Base-by-base conservation (phyloP, 2,329 filamentous ascomycete species). In the Aspergillus vadensis region DNA sequence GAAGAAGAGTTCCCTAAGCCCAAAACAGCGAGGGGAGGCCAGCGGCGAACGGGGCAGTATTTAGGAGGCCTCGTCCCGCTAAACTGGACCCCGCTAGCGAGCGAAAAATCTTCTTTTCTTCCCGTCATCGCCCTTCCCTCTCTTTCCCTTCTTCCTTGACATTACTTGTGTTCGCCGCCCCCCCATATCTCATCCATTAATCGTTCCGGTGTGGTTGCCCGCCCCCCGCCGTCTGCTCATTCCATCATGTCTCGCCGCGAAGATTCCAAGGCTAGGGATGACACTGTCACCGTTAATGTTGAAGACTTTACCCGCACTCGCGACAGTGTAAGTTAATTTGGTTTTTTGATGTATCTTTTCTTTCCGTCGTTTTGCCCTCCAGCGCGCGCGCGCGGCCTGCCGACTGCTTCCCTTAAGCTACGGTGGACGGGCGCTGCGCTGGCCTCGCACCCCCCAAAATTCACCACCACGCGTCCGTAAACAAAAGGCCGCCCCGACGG, bases 301-400 rank as follows among this genome's bases (percentile, higher is more conserved):
- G 88, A 91, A 60, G 89, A 91, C 76, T 94, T 94, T 75, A 84
- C 91, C 62, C 84, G 88, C 72, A 91, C 92, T 52, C 86, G 91
- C 71, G 91, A 96, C 75, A 88, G 87, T 74, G 92, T 96, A 88
- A 85, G 90, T 81, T 58, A 36, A 14, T 14, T 57, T 59, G 59
- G 9, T 65, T 58, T n/a, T 30, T 8, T 61, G 32, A 19, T 63
- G 58, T 65, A 55, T 65, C 63, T 50, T 57, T 56, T 48, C 36
- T 55, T 52, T 36, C 32, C 32, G 32, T 36, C 48, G 19, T 49
- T 57, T 36, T 19, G 23, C 23, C 39, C 23, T 21, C 53, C 25
- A 12, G 32, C 32, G 32, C 32, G 53, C 44, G 52, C 23, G 39
- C 21, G 49, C 51, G 38, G n/a, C 44, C 23, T 17, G 19, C 47